phyloP scores from a whole-genome alignment of 306 rosid genomes.

The Rosa persica region DNA sequence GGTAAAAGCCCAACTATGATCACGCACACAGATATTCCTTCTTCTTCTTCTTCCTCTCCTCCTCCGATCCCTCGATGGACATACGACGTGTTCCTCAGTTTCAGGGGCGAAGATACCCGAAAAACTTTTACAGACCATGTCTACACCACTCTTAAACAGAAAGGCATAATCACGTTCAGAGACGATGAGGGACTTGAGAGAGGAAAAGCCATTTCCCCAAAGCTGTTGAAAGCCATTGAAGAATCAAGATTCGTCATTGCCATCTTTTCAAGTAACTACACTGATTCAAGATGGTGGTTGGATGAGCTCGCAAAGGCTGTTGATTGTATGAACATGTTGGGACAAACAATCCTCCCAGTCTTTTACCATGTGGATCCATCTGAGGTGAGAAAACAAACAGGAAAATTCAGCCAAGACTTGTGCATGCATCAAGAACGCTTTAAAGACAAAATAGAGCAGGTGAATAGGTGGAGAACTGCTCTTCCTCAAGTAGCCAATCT shows the following conservation, averaged over 20 bases:
- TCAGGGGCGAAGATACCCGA: no score
- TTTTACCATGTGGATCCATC: background rate
- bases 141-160: no score
- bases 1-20: no score
- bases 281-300: background rate
- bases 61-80: background rate
- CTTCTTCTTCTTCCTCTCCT: no score
- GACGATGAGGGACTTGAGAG: background rate
- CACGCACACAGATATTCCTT: background rate
- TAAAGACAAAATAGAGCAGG: background rate
- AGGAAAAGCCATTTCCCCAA: background rate
- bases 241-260: background rate
- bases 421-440: background rate
- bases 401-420: background rate
- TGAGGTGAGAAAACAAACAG: background rate
- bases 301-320: constrained; percentile 8
- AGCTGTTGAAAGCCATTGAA: background rate
- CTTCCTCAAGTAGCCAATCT: background rate
- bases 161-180: background rate
- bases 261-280: background rate
- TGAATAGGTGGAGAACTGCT: background rate
- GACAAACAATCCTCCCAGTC: background rate
- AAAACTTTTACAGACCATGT: no score
- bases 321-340: background rate
- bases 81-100: background rate